Base-by-base conservation (phyloP, 108 stramenopile genomes). In the Nitzschia sp. region DNA sequence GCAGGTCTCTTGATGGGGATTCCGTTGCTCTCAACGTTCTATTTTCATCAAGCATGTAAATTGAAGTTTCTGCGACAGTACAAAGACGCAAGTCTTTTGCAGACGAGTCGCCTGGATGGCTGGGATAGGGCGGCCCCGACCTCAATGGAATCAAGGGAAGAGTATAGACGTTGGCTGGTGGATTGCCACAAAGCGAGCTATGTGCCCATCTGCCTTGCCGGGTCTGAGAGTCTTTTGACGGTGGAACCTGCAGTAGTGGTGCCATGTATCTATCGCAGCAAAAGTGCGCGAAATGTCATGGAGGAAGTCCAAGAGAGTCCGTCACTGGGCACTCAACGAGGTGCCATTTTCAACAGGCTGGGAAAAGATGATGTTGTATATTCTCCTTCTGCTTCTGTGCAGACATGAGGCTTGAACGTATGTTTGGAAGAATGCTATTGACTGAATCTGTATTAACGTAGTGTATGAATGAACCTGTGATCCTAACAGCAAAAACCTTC, bases 121-220 rank as follows among this genome's bases (percentile, higher is more conserved):
- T 88, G 85, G 88, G 86, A 86, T 60, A 43, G 19, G 11, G 72
- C 73, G 41, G 64, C 73, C 11, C 44, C 71, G 9, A 82, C 71
- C 10, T 77, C 84, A 42, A 70, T 71, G 19, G 77, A 88, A 24
- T 67, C 80, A 59, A 70, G 90, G 51, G 91, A 92, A 72, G 83
- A 91, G 57, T 90, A 84, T 65, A 67, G 91, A 20, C 63, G 75
- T 17, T 95, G 84, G 63, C 56, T 95, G 41, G 94, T 92, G 10
- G 94, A 95, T 67, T 80, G 77, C 12, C 94, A 95, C 78, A 87
- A 88, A 51, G 89, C 91, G 26, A 84, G 86, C 19, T 95, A 92
- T 57, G 89, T 95, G 20, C 94, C 94, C 24, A 83, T 90, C 42
- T 95, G 94, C 53, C 73, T 95, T 21, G 84, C 92, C 46, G 85